Evolutionary conservation across 1,284 basidiomycete genomes (phyloP).

Genomic region (Mycosarcoma mackinlayi): DNA sequence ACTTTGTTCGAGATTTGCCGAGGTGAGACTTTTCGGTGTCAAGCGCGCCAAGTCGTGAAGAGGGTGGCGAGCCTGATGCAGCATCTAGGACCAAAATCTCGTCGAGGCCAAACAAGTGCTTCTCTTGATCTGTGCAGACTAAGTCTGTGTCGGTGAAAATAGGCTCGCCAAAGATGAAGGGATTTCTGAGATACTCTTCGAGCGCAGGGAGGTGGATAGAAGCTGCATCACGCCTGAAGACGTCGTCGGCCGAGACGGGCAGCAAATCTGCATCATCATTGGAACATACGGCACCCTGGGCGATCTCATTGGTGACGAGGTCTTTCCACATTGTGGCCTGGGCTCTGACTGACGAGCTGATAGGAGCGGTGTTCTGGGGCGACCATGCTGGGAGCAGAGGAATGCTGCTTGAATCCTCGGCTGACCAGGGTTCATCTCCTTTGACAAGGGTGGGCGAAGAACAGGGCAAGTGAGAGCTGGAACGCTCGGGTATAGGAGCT

Average conservation of each 20-base stretch:
- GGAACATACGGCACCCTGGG: conserved; percentile 14
- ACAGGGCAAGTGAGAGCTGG: conserved; percentile 25
- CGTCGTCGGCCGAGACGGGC: conserved; percentile 52
- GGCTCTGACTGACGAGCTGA: conserved; percentile 7
- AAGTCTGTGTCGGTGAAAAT: conserved; percentile 36
- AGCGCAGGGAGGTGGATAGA: conserved; percentile 67
- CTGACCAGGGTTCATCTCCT: conserved; percentile 11
- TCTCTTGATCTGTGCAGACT: conserved; percentile 47
- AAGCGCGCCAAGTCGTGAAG: not conserved
- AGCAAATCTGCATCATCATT: conserved; percentile 17
- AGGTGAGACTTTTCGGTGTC: conserved; percentile 3
- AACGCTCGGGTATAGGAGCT: conserved; percentile 34
- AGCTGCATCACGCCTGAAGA: conserved; percentile 60
- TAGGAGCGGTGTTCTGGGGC: not conserved
- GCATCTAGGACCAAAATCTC: not conserved
- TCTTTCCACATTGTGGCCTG: conserved; percentile 15
- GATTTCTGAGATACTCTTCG: conserved; percentile 56
- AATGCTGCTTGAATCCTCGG: conserved; percentile 33
- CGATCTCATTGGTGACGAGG: conserved; percentile 14
- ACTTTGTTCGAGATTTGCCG: conserved; percentile 13
- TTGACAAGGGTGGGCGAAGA: not conserved
- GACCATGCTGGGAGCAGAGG: conserved; percentile 21
- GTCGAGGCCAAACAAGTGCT: conserved; percentile 46
- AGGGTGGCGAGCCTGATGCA: not conserved
- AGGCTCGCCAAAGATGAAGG: conserved; percentile 45